Base-by-base conservation (phyloP, 2,329 filamentous ascomycete genomes). In the Penicillium vulpinum region DNA sequence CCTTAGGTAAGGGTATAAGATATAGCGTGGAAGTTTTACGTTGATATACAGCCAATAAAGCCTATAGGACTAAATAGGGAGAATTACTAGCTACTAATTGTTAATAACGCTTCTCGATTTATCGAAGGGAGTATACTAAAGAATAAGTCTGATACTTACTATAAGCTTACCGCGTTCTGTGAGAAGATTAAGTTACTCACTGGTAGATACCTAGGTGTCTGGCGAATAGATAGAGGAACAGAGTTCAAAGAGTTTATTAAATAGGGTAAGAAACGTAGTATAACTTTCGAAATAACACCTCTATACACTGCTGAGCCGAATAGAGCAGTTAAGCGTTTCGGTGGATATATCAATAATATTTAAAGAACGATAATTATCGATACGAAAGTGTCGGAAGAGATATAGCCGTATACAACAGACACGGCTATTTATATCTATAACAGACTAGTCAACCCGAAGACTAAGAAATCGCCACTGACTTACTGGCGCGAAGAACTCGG, bases 351-450 rank as follows among this genome's bases (percentile, higher is more conserved):
- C 15, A 35, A 35, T n/a, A 15, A 35, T 16, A 35, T 35, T n/a
- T 16, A 35, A 4, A 16, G 33, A 1, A 35, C 15, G 2, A 35
- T 35, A 15, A 35, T 35, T 5, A 35, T 35, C 3, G 33, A 35
- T 3, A 7, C 33, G 0, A n/a, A n/a, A 2, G n/a, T n/a, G 3
- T 1, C 33, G 13, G 33, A 35, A n/a, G 15, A n/a, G 0, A 35
- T 35, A 2, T 35, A 7, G 33, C 33, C 33, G 5, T 35, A 35
- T 6, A 15, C 15, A 0, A n/a, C 7, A 0, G 33, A 35, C 0
- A n/a, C 6, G 3, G 33, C 33, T 8, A 35, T 35, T 8, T 35
- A 35, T 3, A 35, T 35, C 33, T 7, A 16, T 2, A 35, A 35
- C 3, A n/a, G 15, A 35, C 6, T n/a, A 1, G 6, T 35, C 15